Conservation (phyloP, 108 stramenopile genomes). For the Schizochytrium sp. region DNA sequence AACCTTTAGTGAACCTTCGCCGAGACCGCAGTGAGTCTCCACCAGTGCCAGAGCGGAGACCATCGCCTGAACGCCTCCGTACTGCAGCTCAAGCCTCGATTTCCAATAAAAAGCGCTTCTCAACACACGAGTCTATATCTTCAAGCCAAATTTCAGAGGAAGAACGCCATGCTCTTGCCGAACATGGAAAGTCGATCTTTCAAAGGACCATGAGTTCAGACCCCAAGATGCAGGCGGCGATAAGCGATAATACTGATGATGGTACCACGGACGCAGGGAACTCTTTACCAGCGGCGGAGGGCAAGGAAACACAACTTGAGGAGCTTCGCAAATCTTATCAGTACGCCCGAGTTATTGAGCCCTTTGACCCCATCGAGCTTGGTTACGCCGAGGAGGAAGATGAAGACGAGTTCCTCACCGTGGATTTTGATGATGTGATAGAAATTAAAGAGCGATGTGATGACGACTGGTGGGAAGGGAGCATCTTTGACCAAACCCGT, state of each 20-base stretch:
- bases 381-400: not conserved
- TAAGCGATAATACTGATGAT: no score
- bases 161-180: constrained; percentile 22
- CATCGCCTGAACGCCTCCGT: not conserved
- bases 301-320: not conserved
- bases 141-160: constrained; percentile 50
- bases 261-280: no score
- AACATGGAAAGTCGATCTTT: constrained; percentile 44
- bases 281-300: no score
- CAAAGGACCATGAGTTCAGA: not conserved
- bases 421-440: constrained; percentile 6
- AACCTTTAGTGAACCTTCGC: not conserved
- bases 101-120: not conserved
- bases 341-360: constrained; percentile 49
- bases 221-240: no score
- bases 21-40: not conserved
- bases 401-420: not conserved
- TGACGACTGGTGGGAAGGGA: constrained; percentile 47
- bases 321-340: constrained; percentile 24
- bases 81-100: not conserved
- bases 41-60: not conserved
- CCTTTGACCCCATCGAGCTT: not conserved
- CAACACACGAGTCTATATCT: not conserved
- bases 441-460: constrained; percentile 34
- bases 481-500: not conserved